phyloP scores from a whole-genome alignment of 257 asterid species.

The Nicotiana knightiana region DNA sequence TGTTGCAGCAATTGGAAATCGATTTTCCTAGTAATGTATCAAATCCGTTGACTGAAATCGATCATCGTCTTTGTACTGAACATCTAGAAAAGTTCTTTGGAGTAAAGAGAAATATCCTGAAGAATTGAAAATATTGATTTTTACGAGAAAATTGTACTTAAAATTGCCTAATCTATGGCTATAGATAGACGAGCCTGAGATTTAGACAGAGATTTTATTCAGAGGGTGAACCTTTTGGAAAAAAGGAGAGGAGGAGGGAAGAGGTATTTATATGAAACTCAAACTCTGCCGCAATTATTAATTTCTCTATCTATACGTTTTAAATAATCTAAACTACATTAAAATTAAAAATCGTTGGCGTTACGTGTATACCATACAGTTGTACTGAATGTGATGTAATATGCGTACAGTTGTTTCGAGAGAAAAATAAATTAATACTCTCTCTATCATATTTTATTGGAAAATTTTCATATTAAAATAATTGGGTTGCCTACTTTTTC shows the following conservation, averaged over 20 bases:
- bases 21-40: not conserved
- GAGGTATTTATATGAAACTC: slow-evolving; percentile 1
- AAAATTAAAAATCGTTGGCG: not conserved
- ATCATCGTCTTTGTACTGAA: not conserved
- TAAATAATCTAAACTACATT: not conserved
- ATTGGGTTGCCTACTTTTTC: no score
- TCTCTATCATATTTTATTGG: not conserved
- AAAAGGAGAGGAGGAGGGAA: not conserved
- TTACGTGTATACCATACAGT: not conserved
- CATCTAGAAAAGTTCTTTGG: not conserved
- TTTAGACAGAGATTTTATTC: not conserved
- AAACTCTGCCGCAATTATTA: not conserved
- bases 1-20: not conserved
- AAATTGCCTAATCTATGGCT: not conserved
- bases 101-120: not conserved
- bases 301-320: not conserved
- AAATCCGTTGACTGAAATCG: not conserved
- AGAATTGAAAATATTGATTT: not conserved
- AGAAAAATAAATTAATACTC: not conserved
- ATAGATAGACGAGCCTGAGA: not conserved
- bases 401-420: not conserved
- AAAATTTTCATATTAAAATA: no score
- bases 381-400: not conserved
- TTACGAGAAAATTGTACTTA: not conserved
- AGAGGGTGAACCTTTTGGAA: not conserved